These are phyloP conservation scores for Lolium perenne DNA, from an alignment of 176 grass and related monocot species.

Conservation along the genomic window DNA sequence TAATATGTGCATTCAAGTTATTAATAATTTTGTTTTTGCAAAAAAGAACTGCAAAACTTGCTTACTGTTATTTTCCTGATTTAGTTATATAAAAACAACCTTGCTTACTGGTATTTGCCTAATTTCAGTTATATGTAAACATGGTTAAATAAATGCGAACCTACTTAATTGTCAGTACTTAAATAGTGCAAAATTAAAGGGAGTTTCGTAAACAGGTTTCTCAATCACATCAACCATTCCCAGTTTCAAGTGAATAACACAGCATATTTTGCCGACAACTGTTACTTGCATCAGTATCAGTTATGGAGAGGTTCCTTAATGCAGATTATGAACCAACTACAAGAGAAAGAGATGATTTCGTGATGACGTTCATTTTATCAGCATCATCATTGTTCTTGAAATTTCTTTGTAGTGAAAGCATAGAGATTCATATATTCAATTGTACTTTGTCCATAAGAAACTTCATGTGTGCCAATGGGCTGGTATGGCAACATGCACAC, in stretches of 20 bases:
- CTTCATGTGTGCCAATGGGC: constrained; percentile 8
- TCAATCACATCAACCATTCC: neutral
- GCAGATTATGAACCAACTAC: neutral
- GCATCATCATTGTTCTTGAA: neutral
- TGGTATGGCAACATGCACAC: neutral
- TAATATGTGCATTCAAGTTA: constrained; percentile 2
- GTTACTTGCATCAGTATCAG: constrained; percentile 1
- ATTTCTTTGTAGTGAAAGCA: neutral
- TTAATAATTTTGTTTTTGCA: constrained; percentile 1
- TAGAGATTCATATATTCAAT: neutral
- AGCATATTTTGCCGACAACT: neutral
- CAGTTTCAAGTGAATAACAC: constrained; percentile 19
- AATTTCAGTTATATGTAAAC: constrained; percentile 21
- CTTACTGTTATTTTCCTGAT: constrained; percentile 7
- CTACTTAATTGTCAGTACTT: neutral
- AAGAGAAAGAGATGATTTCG: constrained; percentile 7
- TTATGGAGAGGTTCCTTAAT: neutral
- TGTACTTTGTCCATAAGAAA: constrained; percentile 11
- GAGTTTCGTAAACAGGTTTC: neutral
- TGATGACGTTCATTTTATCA: constrained; percentile 22
- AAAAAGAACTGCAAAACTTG: constrained; percentile 1
- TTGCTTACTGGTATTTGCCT: constrained; percentile 13
- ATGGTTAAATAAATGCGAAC: neutral
- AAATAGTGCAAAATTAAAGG: constrained; percentile 8
- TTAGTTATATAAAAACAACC: constrained; percentile 4